Evolutionary conservation across 2,329 filamentous ascomycete genomes (phyloP).

Genomic region (Beauveria pseudobassiana): DNA sequence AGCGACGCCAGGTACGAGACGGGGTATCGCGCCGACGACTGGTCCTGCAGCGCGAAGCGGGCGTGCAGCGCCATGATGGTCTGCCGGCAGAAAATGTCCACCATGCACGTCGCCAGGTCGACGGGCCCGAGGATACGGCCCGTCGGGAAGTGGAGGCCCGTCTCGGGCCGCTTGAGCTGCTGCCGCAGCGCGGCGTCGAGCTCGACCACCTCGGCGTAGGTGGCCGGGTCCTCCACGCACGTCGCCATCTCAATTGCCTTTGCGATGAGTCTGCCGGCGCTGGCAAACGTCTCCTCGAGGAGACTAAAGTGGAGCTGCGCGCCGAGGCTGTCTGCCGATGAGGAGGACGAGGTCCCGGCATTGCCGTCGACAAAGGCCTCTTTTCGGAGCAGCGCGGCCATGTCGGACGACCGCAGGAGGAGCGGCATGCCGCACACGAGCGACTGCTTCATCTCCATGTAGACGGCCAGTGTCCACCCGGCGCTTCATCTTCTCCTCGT

Average conservation of each 20-base stretch:
- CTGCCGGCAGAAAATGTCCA: slow-evolving; percentile 11
- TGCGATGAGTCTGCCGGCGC: not conserved
- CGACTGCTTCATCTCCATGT: slow-evolving; percentile 11
- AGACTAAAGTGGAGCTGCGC: not conserved
- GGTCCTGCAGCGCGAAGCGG: slow-evolving; percentile 5
- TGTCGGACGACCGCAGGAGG: slow-evolving; percentile 1
- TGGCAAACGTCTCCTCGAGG: slow-evolving; percentile 3
- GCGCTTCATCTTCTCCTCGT: not conserved
- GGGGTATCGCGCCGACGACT: slow-evolving; percentile 3
- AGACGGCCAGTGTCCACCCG: slow-evolving; percentile 6
- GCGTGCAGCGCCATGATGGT: slow-evolving; percentile 11
- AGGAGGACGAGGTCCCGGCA: not conserved
- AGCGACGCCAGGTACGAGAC: slow-evolving; percentile 11
- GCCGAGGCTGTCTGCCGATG: not conserved
- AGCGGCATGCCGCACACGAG: slow-evolving; percentile 11
- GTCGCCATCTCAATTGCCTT: slow-evolving; percentile 2
- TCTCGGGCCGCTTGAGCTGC: slow-evolving; percentile 5
- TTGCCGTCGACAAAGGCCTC: not conserved
- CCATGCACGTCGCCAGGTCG: slow-evolving; percentile 10
- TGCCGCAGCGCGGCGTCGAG: slow-evolving; percentile 6
- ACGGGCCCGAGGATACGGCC: not conserved
- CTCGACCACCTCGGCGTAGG: slow-evolving; percentile 5
- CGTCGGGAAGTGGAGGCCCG: slow-evolving; percentile 5
- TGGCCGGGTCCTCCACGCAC: not conserved
- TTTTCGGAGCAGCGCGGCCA: not conserved